Evolutionary conservation across 495 filamentous ascomycete species (phyloP).

Genomic region (Cudoniella acicularis): DNA sequence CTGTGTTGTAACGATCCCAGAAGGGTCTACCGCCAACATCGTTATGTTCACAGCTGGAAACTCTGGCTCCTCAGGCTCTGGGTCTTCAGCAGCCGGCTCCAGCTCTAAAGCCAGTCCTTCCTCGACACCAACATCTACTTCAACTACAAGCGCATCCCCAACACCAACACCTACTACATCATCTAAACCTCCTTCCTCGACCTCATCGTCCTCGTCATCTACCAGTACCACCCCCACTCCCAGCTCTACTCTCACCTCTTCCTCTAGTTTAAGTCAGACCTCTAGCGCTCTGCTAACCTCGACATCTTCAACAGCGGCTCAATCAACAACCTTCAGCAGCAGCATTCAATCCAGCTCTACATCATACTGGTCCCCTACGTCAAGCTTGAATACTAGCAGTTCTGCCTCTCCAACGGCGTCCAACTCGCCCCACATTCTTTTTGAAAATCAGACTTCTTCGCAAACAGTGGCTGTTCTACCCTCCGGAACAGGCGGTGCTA

Average conservation of each 20-base stretch:
- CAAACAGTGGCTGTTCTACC: not conserved
- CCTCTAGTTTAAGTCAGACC: not conserved
- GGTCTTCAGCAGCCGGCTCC: not conserved
- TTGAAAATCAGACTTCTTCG: slow-evolving; percentile 14
- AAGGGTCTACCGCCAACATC: slow-evolving; percentile 63
- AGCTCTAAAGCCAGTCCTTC: not conserved
- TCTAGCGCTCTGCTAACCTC: not conserved
- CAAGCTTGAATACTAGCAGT: slow-evolving; percentile 3
- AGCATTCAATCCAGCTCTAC: slow-evolving; percentile 2
- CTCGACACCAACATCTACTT: slow-evolving; percentile 4
- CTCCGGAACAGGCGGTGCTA: too few relatives aligned
- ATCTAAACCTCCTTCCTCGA: too few relatives aligned
- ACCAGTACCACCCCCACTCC: not conserved
- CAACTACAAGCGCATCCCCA: slow-evolving; percentile 6
- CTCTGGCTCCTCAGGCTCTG: slow-evolving; percentile 6
- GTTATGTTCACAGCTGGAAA: slow-evolving; percentile 49
- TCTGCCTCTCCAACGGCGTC: slow-evolving; percentile 4
- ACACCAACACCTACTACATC: slow-evolving; percentile 13
- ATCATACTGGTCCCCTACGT: not conserved
- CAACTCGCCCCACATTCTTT: slow-evolving; percentile 16
- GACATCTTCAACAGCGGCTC: not conserved
- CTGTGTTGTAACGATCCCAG: slow-evolving; percentile 75
- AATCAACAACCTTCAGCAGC: not conserved
- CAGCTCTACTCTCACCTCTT: not conserved
- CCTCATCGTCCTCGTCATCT: not conserved